These are phyloP conservation scores for Austroboletus festivus DNA, from an alignment of 768 basidiomycete species.

Conservation along the genomic window DNA sequence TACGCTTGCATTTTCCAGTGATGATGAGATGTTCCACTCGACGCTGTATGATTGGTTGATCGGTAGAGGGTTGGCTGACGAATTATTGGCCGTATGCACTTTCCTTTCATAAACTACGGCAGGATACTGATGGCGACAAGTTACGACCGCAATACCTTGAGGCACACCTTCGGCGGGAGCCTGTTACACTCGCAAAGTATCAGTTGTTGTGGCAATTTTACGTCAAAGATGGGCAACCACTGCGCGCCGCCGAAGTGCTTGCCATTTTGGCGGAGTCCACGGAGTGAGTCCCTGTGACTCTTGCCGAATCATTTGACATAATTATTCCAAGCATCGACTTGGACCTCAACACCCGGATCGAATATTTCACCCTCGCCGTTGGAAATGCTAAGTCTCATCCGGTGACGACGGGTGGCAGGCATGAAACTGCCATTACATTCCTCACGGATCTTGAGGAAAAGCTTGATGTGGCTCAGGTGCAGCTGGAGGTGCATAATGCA, in stretches of 20 bases:
- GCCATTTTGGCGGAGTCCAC: slow-evolving; percentile 78
- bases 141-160: slow-evolving; percentile 88
- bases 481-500: slow-evolving; percentile 81
- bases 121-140: slow-evolving; percentile 37
- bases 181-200: slow-evolving; percentile 73
- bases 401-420: slow-evolving; percentile 67
- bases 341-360: slow-evolving; percentile 70
- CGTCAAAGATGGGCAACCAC: slow-evolving; percentile 83
- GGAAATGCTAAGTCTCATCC: slow-evolving; percentile 96
- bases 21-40: slow-evolving; percentile 93
- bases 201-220: slow-evolving; percentile 97
- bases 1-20: slow-evolving; percentile 75
- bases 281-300: slow-evolving; percentile 47
- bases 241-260: slow-evolving; percentile 86
- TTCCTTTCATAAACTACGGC: neutral
- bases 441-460: slow-evolving; percentile 94
- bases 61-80: slow-evolving; percentile 72
- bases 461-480: slow-evolving; percentile 94
- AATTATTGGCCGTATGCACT: slow-evolving; percentile 78
- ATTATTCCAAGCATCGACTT: slow-evolving; percentile 53
- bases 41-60: slow-evolving; percentile 95
- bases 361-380: slow-evolving; percentile 91
- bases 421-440: slow-evolving; percentile 92
- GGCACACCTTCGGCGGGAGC: slow-evolving; percentile 79
- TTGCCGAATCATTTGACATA: neutral